Base-by-base conservation (phyloP, 2,329 filamentous ascomycete genomes). In the Trichoderma sp. region DNA sequence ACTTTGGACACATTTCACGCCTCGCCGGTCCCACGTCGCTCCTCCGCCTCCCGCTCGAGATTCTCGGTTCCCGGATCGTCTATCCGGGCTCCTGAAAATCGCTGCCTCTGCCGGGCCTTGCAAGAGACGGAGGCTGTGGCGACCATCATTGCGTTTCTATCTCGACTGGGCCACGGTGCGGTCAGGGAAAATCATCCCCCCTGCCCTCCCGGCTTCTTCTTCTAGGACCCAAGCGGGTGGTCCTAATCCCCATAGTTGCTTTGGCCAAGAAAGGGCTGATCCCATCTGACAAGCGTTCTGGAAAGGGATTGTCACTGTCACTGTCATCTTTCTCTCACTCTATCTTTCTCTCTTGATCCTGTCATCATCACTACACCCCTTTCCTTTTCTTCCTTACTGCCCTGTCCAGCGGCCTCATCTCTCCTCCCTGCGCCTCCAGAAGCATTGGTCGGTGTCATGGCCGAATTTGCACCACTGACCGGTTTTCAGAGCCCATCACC, bases 381-480 rank as follows among this genome's bases (percentile, higher is more conserved):
- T 65, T 45, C 16, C 14, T 14, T 9, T 33, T 12, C 62, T 38
- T 24, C 62, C 33, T 24, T 21, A 38, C 29, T 45, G 4, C n/a
- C 59, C 31, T 45, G 12, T 60, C 24, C 41, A 14, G 14, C 67
- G 5, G 33, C 24, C 24, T 50, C 24, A 2, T 4, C 14, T 68
- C 56, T 65, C 35, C 12, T 18, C 53, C 18, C 27, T 71, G 73
- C 66, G 73, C 66, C 60, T 56, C 56, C 33, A 53, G 69, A 56
- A 73, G 75, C 72, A 71, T 66, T 75, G 75, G 75, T 24, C 60
- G 65, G 50, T 63, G 63, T 31, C 76, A 83, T 83, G 81, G 79
- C 79, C 72, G 78, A 83, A 67, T 71, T 66, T 65, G 71, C 80
- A 77, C 80, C 80, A 78, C 82, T 84, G 78, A 84, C 82, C 21